Percentiles rank a stretch among this genome's conserved stretches.
Evolutionary conservation across 192 early-diverging fungal species (phyloP).

Genomic region (Linnemannia exigua): DNA sequence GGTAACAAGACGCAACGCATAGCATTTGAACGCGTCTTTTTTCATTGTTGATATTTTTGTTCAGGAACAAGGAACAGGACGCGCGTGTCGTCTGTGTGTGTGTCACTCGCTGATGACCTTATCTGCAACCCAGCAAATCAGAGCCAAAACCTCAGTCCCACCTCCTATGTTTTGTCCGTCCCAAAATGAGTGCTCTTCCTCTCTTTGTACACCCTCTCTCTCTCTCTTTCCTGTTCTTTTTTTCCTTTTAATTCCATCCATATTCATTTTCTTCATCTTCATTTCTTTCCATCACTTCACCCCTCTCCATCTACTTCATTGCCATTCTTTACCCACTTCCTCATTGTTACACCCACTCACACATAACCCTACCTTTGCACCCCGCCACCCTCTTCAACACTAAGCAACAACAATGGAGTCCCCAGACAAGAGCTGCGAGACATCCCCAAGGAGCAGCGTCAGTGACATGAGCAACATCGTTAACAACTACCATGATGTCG

Average conservation of each 20-base stretch:
- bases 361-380: background rate
- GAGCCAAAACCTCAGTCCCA: background rate
- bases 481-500: slow-evolving; percentile 20
- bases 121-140: slow-evolving; percentile 4
- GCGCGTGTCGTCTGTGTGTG: too few relatives aligned
- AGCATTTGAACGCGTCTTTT: background rate
- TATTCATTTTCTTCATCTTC: background rate
- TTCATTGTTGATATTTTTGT: background rate
- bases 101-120: background rate
- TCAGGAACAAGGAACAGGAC: too few relatives aligned
- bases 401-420: slow-evolving; percentile 12
- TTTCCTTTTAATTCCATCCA: background rate
- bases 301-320: background rate
- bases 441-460: slow-evolving; percentile 48
- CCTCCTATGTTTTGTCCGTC: background rate
- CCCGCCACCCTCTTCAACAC: background rate
- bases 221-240: background rate
- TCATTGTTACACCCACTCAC: background rate
- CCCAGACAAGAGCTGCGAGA: slow-evolving; percentile 28
- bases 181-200: background rate
- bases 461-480: slow-evolving; percentile 14
- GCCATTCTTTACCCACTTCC: background rate
- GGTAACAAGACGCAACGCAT: background rate
- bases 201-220: background rate
- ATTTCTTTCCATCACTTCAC: background rate